A percentile compares a stretch with the other conserved stretches of the same genome.
phyloP scores from a whole-genome alignment of 805 yeast species.

The Isabelozyma pseudorhagii region DNA sequence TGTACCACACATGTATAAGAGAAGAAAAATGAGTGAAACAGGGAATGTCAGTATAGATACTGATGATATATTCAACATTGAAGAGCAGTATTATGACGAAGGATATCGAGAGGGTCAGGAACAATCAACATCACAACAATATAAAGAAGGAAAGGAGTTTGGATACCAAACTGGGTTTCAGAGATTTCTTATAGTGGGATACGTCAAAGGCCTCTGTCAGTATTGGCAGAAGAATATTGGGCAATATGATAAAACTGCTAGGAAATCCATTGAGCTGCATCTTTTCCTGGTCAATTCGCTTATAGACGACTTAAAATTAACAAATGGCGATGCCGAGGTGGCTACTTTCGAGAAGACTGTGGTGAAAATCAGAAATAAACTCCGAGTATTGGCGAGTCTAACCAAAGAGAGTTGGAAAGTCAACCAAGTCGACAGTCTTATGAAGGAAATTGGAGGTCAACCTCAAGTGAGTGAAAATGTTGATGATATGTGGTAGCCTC shows the following conservation, averaged over 20 bases:
- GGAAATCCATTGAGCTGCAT: constrained; percentile 17
- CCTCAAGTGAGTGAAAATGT: constrained; percentile 33
- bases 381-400: constrained; percentile 47
- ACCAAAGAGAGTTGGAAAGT: constrained; percentile 28
- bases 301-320: constrained; percentile 13
- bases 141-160: constrained; percentile 74
- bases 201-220: constrained; percentile 50
- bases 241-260: constrained; percentile 10
- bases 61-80: constrained; percentile 54
- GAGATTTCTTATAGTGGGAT: constrained; percentile 66
- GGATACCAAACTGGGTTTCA: constrained; percentile 82
- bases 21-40: constrained; percentile 1
- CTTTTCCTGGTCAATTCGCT: constrained; percentile 27
- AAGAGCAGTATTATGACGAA: constrained; percentile 56
- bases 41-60: constrained; percentile 40
- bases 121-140: constrained; percentile 58
- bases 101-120: constrained; percentile 72
- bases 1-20: background rate
- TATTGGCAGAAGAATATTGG: constrained; percentile 26
- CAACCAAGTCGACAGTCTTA: constrained; percentile 25
- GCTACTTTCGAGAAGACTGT: constrained; percentile 51
- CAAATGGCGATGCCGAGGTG: constrained; percentile 56
- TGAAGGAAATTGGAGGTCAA: constrained; percentile 37
- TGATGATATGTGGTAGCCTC: constrained; percentile 42
- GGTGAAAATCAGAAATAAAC: constrained; percentile 57